These are phyloP conservation scores for Massarina eburnea DNA, from an alignment of 2,329 filamentous ascomycete species.

Conservation along the genomic window DNA sequence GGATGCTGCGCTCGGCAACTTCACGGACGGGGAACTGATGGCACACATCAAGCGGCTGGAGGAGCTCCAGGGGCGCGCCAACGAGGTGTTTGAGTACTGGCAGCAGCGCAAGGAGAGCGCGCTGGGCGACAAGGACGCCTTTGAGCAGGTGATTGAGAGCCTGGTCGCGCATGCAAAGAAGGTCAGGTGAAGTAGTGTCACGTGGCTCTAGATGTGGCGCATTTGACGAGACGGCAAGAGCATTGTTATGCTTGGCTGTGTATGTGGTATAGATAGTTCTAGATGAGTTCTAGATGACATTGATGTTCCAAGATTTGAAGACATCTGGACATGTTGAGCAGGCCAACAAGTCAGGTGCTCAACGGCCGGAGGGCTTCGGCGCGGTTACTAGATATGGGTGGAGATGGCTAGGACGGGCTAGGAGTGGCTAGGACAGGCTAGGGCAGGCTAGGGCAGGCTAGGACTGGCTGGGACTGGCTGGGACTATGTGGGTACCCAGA, in stretches of 20 bases:
- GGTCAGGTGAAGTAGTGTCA: slow-evolving; percentile 72
- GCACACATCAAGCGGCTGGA: slow-evolving; percentile 71
- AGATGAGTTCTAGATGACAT: no score
- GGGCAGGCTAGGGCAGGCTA: no score
- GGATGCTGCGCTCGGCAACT: slow-evolving; percentile 75
- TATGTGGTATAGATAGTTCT: no score
- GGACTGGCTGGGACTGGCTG: no score
- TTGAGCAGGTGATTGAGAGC: slow-evolving; percentile 96
- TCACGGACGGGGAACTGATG: slow-evolving; percentile 75
- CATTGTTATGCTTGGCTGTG: no score
- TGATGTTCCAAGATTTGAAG: background rate
- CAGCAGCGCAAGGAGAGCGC: slow-evolving; percentile 82
- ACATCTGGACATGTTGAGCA: background rate
- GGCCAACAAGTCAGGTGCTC: background rate
- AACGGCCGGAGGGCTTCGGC: background rate
- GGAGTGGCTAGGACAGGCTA: no score
- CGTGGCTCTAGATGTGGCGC: no score
- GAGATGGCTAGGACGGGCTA: no score
- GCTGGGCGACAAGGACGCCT: slow-evolving; percentile 86
- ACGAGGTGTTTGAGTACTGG: slow-evolving; percentile 85
- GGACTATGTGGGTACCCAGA: no score
- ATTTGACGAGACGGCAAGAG: background rate
- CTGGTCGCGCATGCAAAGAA: slow-evolving; percentile 88
- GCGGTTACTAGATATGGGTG: background rate
- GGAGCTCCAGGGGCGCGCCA: slow-evolving; percentile 69